A percentile compares a stretch with the other conserved stretches of the same genome.
Evolutionary conservation across 2,329 filamentous ascomycete species (phyloP).

Genomic region (Macroventuria anomochaeta): DNA sequence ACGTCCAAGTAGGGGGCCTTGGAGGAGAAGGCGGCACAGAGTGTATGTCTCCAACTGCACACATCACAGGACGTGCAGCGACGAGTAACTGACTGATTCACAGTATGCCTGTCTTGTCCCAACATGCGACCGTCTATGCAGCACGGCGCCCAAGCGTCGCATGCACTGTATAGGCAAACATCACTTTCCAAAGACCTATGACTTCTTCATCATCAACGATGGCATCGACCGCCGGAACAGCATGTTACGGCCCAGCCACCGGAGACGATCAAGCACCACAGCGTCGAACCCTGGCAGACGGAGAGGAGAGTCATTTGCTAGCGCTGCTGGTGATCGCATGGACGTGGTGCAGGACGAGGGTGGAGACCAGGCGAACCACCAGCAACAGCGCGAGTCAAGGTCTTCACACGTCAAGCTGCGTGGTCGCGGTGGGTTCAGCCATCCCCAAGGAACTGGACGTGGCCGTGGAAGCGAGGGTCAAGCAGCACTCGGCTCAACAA

Average conservation of each 20-base stretch:
- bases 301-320: constrained; percentile 30
- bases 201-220: constrained; percentile 73
- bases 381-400: constrained; percentile 18
- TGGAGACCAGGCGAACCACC: constrained; percentile 13
- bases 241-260: constrained; percentile 64
- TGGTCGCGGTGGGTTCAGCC: constrained; percentile 42
- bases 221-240: constrained; percentile 88
- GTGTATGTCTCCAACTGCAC: constrained; percentile 2
- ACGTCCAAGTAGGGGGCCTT: neutral
- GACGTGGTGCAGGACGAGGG: constrained; percentile 31
- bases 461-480: constrained; percentile 3
- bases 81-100: constrained; percentile 15
- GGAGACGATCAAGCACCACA: constrained; percentile 38
- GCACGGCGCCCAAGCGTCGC: constrained; percentile 80
- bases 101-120: constrained; percentile 91
- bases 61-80: neutral
- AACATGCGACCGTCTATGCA: constrained; percentile 83
- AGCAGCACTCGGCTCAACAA: neutral
- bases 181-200: constrained; percentile 72
- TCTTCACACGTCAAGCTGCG: constrained; percentile 32
- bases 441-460: constrained; percentile 26
- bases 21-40: neutral
- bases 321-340: constrained; percentile 30
- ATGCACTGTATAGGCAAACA: constrained; percentile 95
- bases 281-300: constrained; percentile 12